phyloP scores from a whole-genome alignment of 345 rosid genomes.

The Eucalyptus lansdowneana region DNA sequence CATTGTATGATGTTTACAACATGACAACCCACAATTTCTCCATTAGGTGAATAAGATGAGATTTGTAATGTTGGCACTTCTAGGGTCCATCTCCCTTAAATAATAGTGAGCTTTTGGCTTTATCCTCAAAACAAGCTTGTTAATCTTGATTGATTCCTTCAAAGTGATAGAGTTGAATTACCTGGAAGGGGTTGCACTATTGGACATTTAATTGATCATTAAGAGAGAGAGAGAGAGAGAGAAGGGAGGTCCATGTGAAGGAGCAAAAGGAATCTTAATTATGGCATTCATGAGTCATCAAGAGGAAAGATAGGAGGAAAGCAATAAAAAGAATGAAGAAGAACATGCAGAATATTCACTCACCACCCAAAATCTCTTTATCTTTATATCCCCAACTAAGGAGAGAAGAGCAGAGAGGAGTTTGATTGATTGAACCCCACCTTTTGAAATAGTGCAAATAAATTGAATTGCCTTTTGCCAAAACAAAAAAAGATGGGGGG shows the following conservation, averaged over 20 bases:
- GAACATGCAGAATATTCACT: neutral
- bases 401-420: slow-evolving; percentile 1
- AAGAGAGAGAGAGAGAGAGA: neutral
- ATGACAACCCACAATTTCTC: neutral
- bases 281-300: neutral
- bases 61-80: neutral
- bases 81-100: neutral
- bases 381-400: neutral
- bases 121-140: neutral
- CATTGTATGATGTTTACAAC: neutral
- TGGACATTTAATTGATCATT: neutral
- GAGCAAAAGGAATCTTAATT: neutral
- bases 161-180: neutral
- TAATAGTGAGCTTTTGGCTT: neutral
- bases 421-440: slow-evolving; percentile 35
- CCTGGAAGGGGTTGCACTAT: neutral
- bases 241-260: neutral
- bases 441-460: slow-evolving; percentile 1
- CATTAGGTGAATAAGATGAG: neutral
- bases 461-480: neutral
- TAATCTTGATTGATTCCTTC: neutral
- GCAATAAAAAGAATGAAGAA: neutral
- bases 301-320: neutral
- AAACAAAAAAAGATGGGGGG: neutral
- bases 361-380: neutral